Evolutionary conservation across 78 protist species (phyloP), one percentile per base, ranked within the genome.

Genomic region (Dictyostelium intermedium): DNA sequence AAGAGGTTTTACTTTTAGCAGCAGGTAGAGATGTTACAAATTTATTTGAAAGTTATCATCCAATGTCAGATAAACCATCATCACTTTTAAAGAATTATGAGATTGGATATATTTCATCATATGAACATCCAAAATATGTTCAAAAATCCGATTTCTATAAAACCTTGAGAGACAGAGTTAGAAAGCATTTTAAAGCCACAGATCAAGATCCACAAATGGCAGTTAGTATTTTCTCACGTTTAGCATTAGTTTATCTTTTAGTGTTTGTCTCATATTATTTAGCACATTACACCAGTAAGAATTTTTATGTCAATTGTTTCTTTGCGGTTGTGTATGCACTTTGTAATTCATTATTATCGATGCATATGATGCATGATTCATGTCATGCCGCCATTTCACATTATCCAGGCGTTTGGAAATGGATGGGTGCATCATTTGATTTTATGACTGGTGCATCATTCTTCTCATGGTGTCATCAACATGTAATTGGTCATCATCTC

Each of bases 21-120:
- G 94, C 94, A n/a, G 94, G 94, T 70, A 60, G 94, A 70, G 94
- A 89, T 69, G 66, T 63, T 18, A 89, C 94, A 9, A 89, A 89
- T 70, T 66, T 89, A 45, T 89, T 89, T 66, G 94, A 89, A 70
- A 47, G 77, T 14, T 89, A 89, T 80, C 94, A 89, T 47, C 94
- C 87, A 89, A 80, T 89, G 85, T 34, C 94, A 9, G 94, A 89
- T 45, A 89, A 89, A 50, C 94, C 94, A 78, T 25, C 30, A 50
- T 23, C 66, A 10, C 4, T 89, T 10, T 37, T 89, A 63, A 74
- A 66, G 37, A 78, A 89, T 34, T 89, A 80, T n/a, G 86, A 89
- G 18, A 50, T 89, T 72, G 94, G 94, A 32, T 35, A 41, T 18
- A 18, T 89, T 9, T 89, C 94, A 45, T 69, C 83, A 3, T 47